Evolutionary conservation across 331 rosid species (phyloP), one percentile per base, ranked within the genome.

Genomic region (Acacia concinna): DNA sequence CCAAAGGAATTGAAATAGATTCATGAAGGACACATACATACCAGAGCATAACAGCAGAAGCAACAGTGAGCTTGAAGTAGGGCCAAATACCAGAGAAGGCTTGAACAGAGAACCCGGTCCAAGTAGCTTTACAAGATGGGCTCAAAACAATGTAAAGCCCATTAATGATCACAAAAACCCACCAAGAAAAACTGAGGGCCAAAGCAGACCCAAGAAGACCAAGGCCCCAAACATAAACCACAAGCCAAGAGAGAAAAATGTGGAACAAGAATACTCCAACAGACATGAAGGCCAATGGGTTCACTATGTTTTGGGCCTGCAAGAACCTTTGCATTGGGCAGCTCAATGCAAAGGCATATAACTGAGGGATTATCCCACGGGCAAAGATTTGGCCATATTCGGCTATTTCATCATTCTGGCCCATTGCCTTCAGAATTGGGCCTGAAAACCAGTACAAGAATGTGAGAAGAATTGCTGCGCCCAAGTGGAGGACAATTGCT

Each of bases 271-370:
- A 82, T 2, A 84, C 92, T 31, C 82, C 87, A 23, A 82, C 75
- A 1, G 87, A 73, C 83, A 86, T 86, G 59, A 23, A 84, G 9
- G 89, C 89, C 76, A 86, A 47, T 18, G 92, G 87, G 73, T 86
- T 74, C 38, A 84, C 91, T 38, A 86, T 84, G 66, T 82, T 84
- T 74, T 89, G 92, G 17, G 89, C 90, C 75, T 89, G 90, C 35
- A 89, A 88, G 65, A 82, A 89, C 72, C 92, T 82, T 77, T 85
- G 89, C 83, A 84, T 70, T 5, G 92, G 92, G 64, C 90, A 86
- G 68, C 85, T 71, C 17, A 89, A 56, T 25, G 92, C 87, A 74
- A 86, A 89, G 11, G 89, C 90, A 78, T 78, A 84, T 20, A 89
- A 49, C 21, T 86, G 92, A 25, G 66, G 92, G 47, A 84, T 68